These are phyloP conservation scores for Aspergillus mulundensis DNA, from an alignment of 495 filamentous ascomycete genomes.

Conservation along the genomic window DNA sequence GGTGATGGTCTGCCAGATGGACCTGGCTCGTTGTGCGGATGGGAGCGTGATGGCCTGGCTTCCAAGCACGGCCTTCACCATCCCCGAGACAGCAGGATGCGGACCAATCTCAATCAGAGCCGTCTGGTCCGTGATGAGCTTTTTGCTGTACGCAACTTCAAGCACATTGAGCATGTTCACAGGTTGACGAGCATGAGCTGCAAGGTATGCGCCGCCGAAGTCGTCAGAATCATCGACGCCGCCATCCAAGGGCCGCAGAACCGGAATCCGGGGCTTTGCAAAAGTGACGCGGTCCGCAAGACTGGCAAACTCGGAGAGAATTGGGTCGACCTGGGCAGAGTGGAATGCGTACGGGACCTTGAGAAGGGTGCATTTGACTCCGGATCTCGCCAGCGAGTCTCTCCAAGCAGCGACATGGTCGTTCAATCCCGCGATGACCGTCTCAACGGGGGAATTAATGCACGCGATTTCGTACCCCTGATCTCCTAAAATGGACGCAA, in stretches of 20 bases:
- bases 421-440: too few relatives aligned
- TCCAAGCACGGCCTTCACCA: conserved; percentile 15
- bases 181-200: conserved; percentile 15
- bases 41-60: too few relatives aligned
- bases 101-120: conserved; percentile 37
- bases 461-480: conserved; percentile 48
- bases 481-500: conserved; percentile 19
- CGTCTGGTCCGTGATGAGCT: conserved; percentile 20
- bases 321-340: conserved; percentile 48
- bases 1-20: too few relatives aligned
- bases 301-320: conserved; percentile 29
- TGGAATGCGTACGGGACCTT: conserved; percentile 54
- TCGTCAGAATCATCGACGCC: not conserved
- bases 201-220: conserved; percentile 12
- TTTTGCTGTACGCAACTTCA: conserved; percentile 15
- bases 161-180: conserved; percentile 28
- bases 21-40: too few relatives aligned
- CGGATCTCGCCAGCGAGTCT: too few relatives aligned
- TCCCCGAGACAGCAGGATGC: conserved; percentile 28
- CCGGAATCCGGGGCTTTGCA: too few relatives aligned
- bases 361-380: too few relatives aligned
- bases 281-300: too few relatives aligned
- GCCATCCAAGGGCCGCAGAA: too few relatives aligned
- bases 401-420: too few relatives aligned
- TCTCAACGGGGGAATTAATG: too few relatives aligned